Conservation (phyloP, 2,329 filamentous ascomycete species). For the Furcasterigmium furcatum region DNA sequence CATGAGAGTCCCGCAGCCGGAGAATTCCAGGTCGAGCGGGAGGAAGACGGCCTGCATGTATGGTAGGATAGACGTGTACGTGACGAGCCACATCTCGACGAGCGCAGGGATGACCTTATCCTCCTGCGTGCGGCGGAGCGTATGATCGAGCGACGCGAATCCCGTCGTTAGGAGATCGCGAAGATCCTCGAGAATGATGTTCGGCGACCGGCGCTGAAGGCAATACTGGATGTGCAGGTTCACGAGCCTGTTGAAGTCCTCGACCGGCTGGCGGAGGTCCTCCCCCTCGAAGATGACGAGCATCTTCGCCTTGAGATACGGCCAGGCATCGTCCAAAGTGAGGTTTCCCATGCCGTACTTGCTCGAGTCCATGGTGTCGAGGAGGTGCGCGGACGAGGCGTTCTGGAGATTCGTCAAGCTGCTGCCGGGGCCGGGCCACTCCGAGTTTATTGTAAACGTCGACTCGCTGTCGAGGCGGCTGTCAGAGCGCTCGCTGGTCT, state of each 20-base stretch:
- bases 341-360: slow-evolving; percentile 66
- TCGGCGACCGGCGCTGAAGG: slow-evolving; percentile 68
- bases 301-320: slow-evolving; percentile 71
- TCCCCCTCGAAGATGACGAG: slow-evolving; percentile 79
- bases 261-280: slow-evolving; percentile 73
- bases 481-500: slow-evolving; percentile 58
- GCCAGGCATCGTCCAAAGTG: slow-evolving; percentile 78
- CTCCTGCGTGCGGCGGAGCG: slow-evolving; percentile 73
- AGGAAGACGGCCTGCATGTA: slow-evolving; percentile 96
- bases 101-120: slow-evolving; percentile 86
- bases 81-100: slow-evolving; percentile 91
- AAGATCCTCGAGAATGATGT: slow-evolving; percentile 71
- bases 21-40: slow-evolving; percentile 89
- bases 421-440: slow-evolving; percentile 50
- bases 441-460: slow-evolving; percentile 30
- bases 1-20: slow-evolving; percentile 78
- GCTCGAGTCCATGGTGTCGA: slow-evolving; percentile 39
- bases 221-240: slow-evolving; percentile 75
- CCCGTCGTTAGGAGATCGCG: slow-evolving; percentile 75
- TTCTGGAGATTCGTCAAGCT: slow-evolving; percentile 44
- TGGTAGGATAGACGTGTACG: slow-evolving; percentile 85
- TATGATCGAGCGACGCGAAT: slow-evolving; percentile 82
- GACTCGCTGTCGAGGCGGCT: slow-evolving; percentile 51
- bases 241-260: slow-evolving; percentile 82
- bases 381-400: slow-evolving; percentile 40